Percentiles rank a stretch among this genome's conserved stretches.
Conservation (phyloP, 306 rosid genomes). For the Arachis stenosperma region DNA sequence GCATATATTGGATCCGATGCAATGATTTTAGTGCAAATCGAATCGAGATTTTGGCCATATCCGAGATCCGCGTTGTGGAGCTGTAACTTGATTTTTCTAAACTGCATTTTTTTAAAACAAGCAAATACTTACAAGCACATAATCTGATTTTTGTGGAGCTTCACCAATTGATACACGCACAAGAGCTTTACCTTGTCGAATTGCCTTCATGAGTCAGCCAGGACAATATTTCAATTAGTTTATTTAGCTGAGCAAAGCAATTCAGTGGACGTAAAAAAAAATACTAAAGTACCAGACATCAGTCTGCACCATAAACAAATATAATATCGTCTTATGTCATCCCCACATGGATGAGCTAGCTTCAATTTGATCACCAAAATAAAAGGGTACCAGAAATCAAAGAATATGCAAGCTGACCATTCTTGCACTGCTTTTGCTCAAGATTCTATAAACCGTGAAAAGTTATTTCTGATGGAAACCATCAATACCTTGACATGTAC, state of each 20-base stretch:
- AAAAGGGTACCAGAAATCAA: constrained; percentile 3
- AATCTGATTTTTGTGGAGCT: constrained; percentile 74
- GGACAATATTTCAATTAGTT: constrained; percentile 35
- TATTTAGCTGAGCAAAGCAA: constrained; percentile 37
- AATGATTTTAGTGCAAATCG: too few relatives aligned
- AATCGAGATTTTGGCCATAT: too few relatives aligned
- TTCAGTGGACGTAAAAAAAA: constrained; percentile 13
- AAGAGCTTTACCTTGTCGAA: constrained; percentile 82
- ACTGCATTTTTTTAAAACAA: constrained; percentile 22
- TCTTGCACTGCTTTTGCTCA: constrained; percentile 22
- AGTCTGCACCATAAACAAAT: constrained; percentile 6
- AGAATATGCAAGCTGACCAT: constrained; percentile 14
- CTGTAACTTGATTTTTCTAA: not conserved
- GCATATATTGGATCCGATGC: too few relatives aligned
- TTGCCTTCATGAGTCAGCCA: constrained; percentile 63
- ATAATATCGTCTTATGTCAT: constrained; percentile 21
- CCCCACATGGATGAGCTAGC: constrained; percentile 13
- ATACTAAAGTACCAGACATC: constrained; percentile 17
- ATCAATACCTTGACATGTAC: constrained; percentile 71
- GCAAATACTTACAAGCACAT: constrained; percentile 65
- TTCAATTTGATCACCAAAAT: constrained; percentile 15
- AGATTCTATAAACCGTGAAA: constrained; percentile 5
- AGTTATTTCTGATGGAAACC: constrained; percentile 24
- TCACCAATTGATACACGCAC: constrained; percentile 66
- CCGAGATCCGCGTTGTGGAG: not conserved